Evolutionary conservation across 2,329 filamentous ascomycete species (phyloP), one percentile per base, ranked within the genome.

Genomic region (Pseudogymnoascus sp.): DNA sequence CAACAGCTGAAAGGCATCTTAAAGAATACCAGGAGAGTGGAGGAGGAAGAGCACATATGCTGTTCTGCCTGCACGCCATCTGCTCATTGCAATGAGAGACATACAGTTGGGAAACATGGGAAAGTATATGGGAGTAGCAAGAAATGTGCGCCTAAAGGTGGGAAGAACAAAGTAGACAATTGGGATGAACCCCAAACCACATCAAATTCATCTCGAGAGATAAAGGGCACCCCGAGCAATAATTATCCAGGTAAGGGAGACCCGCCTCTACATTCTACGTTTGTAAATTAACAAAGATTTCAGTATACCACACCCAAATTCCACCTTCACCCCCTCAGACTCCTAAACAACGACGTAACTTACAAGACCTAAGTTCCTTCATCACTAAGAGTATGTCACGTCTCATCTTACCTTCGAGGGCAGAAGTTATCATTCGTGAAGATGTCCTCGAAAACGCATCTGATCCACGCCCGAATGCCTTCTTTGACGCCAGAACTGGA

Each of bases 391-490:
- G 30, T 9, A 61, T 62, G 60, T 76, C 79, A 0, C 75, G 80
- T 47, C 74, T 79, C 58, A 73, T 85, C 43, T 72, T 79, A 65
- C 79, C 80, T 2, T 72, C 77, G 39, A 74, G 75, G 25, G 74
- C 79, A 25, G 75, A 81, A 57, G 76, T 83, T 16, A 69, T 85
- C 35, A 77, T 82, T 60, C 76, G 83, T 1, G 82, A 86, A 67
- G 79, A 84, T 63, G 75, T 82, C 2, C 71, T 85, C 18, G 82
- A 85, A 65, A 73, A 71, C 1, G 73, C 74, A 3, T 72, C 77
- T 43, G 82, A 85, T 64, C 83, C 83, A 7, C 75, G 76, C 1
- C 84, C 83, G 11, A 86, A 86, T 66, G 81, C 83, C 41, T 86
- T 82, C 67, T 81, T 79, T 66, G 82, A 86, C 66, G 68, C 74